Evolutionary conservation across 1,139 yeast genomes (phyloP), one percentile per base, ranked within the genome.

Genomic region (Blastobotrys raffinosifermentans): DNA sequence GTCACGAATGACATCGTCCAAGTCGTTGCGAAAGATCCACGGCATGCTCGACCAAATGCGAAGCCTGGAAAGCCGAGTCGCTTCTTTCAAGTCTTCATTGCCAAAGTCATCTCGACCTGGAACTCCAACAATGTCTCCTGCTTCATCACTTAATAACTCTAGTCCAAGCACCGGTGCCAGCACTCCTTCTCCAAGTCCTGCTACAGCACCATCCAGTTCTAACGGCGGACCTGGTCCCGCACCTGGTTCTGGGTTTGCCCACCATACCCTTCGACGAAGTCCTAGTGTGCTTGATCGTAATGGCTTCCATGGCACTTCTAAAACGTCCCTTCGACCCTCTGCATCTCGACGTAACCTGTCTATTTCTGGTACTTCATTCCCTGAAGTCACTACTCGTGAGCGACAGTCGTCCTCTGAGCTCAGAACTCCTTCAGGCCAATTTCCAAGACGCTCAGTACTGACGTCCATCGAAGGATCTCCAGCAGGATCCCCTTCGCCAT

Each of bases 41-140:
- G 62, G 61, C 15, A 56, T 59, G 50, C 45, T 57, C 9, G 57
- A 55, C 38, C 61, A 57, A 34, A 55, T 58, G 53, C 41, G 50
- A 21, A 46, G 39, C 18, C 37, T 58, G 22, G 63, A 58, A 38
- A 46, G 54, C 6, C 49, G 58, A 4, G 59, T 58, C 10, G 62
- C 61, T 2, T 50, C 47, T 6, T 55, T 57, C 49, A 55, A 55
- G 34, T 50, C 58, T 5, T 51, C 58, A 0, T 44, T 55, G 13
- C 60, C 60, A 1, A 41, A 45, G 17, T 48, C 53, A 1, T 25
- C 27, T 6, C 6, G 27, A 17, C 41, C 45, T 6, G 38, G 41
- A 5, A 47, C 54, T 4, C 51, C 54, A 10, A 46, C 46, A 8
- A 37, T 39, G 2, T 42, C 47, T 9, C 50, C 47, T 2, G 32